phyloP scores from a whole-genome alignment of 148 eudicot species.

The Fagopyrum homotropicum region DNA sequence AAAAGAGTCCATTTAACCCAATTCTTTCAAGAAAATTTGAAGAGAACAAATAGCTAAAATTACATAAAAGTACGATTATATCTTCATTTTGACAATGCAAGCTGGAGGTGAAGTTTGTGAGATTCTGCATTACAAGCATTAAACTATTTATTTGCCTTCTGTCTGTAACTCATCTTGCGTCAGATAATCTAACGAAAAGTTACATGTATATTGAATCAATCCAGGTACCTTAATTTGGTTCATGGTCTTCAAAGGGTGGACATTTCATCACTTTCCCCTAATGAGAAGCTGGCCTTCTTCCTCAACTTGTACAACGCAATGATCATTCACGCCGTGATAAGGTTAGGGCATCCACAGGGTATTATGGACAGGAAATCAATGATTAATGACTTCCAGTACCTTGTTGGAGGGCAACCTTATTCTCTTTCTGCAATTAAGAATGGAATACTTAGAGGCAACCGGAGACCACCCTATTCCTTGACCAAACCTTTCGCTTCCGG shows the following conservation, averaged over 20 bases:
- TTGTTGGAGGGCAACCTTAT: conserved; percentile 73
- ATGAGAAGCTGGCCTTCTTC: conserved; percentile 79
- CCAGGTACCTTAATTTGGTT: conserved; percentile 74
- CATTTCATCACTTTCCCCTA: conserved; percentile 40
- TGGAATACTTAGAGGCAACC: conserved; percentile 79
- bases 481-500: conserved; percentile 58
- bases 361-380: conserved; percentile 67
- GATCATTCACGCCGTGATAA: conserved; percentile 81
- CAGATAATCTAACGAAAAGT: not conserved
- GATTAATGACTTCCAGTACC: conserved; percentile 64
- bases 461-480: conserved; percentile 80
- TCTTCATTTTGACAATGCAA: no score
- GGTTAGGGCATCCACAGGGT: conserved; percentile 74
- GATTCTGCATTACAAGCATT: no score
- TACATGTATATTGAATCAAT: not conserved
- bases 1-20: no score
- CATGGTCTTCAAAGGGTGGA: conserved; percentile 79
- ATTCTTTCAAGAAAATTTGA: no score
- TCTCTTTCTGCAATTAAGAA: conserved; percentile 64
- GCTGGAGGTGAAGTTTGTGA: no score
- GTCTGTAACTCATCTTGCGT: no score
- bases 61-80: no score
- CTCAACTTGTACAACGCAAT: conserved; percentile 80
- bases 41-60: no score
- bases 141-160: no score